Percentiles rank a stretch among this genome's conserved stretches.
These are phyloP conservation scores for Linum trigynum DNA, from an alignment of 345 rosid genomes.

Conservation along the genomic window DNA sequence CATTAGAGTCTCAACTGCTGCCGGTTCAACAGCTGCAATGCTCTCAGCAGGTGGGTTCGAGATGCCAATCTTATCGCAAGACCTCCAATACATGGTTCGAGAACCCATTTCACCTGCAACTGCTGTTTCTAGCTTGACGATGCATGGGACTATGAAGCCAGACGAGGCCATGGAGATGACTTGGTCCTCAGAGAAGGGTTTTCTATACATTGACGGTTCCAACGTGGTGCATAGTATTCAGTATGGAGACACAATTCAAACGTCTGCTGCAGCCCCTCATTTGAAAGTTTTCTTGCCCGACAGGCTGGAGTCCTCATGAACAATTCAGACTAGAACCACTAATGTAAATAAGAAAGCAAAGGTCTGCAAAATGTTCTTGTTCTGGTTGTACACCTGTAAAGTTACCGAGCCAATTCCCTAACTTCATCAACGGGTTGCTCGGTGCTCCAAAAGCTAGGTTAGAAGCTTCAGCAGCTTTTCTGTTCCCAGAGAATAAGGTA, in stretches of 20 bases:
- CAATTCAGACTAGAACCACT: neutral
- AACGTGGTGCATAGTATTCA: conserved; percentile 39
- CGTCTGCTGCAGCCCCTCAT: conserved; percentile 58
- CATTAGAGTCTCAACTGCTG: conserved; percentile 75
- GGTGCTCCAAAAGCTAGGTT: too few species aligned
- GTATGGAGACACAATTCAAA: conserved; percentile 46
- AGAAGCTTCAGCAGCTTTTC: too few species aligned
- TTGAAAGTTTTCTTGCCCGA: conserved; percentile 56
- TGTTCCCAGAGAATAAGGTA: too few species aligned
- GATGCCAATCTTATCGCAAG: conserved; percentile 60
- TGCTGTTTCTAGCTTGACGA: conserved; percentile 37
- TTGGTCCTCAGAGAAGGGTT: conserved; percentile 64
- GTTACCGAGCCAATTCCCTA: too few species aligned
- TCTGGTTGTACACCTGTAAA: too few species aligned
- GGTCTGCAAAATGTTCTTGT: too few species aligned
- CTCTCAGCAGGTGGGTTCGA: conserved; percentile 75
- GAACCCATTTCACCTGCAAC: conserved; percentile 61
- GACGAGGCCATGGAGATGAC: conserved; percentile 42
- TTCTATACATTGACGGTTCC: conserved; percentile 69
- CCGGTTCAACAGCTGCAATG: conserved; percentile 93
- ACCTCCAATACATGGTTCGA: conserved; percentile 82
- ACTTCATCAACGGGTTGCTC: too few species aligned
- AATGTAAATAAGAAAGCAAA: too few species aligned
- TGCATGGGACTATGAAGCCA: conserved; percentile 56
- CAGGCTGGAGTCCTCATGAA: neutral